Conservation (phyloP, 2,329 filamentous ascomycete species). For the Rutstroemia sp. region DNA sequence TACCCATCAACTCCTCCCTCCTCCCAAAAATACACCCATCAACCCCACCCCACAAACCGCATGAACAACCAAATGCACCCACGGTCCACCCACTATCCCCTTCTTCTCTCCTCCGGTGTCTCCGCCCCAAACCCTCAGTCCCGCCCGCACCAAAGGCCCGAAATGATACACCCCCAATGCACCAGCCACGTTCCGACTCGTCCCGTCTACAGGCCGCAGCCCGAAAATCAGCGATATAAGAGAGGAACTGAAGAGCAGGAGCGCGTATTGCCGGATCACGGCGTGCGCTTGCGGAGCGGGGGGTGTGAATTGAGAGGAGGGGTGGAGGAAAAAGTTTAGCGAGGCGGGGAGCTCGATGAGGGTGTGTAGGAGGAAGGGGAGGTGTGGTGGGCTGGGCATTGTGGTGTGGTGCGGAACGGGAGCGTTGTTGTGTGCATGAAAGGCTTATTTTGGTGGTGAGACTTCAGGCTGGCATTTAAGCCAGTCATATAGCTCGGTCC, state of each 20-base stretch:
- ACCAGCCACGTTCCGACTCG: slow-evolving; percentile 27
- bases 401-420: neutral
- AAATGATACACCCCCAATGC: slow-evolving; percentile 32
- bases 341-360: slow-evolving; percentile 32
- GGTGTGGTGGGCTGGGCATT: slow-evolving; percentile 1
- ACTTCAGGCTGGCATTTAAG: too few species aligned
- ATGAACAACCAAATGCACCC: slow-evolving; percentile 23
- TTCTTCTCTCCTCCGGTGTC: neutral
- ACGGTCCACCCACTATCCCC: slow-evolving; percentile 20
- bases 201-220: slow-evolving; percentile 22
- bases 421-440: neutral
- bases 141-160: slow-evolving; percentile 23
- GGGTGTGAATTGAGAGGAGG: slow-evolving; percentile 26
- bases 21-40: neutral
- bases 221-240: slow-evolving; percentile 31
- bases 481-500: too few species aligned
- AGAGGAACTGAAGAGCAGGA: slow-evolving; percentile 29
- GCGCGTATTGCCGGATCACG: slow-evolving; percentile 33
- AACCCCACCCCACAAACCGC: slow-evolving; percentile 9
- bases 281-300: slow-evolving; percentile 31
- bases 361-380: slow-evolving; percentile 29
- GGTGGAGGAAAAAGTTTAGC: slow-evolving; percentile 31
- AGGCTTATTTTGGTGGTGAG: neutral
- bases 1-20: neutral
- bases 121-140: slow-evolving; percentile 1